Evolutionary conservation across 164 flowering plant species (phyloP).

Genomic region (Macadamia integrifolia): DNA sequence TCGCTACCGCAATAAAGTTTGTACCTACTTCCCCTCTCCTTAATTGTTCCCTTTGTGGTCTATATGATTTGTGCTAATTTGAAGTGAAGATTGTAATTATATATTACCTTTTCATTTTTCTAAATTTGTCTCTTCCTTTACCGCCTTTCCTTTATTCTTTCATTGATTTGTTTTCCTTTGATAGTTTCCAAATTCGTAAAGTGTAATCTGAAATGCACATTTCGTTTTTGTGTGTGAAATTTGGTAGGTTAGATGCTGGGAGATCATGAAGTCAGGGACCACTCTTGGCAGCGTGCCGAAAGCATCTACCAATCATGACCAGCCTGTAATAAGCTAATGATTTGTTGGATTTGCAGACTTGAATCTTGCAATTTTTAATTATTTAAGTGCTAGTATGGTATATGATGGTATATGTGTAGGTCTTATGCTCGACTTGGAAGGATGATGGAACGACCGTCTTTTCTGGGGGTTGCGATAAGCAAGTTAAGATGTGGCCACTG

Average conservation of each 20-base stretch:
- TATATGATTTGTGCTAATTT: too few species aligned
- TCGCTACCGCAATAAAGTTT: too few species aligned
- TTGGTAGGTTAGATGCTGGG: conserved; percentile 92
- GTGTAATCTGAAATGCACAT: too few species aligned
- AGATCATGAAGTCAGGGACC: conserved; percentile 43
- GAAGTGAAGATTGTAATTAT: too few species aligned
- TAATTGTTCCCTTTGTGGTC: neutral
- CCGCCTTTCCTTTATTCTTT: too few species aligned
- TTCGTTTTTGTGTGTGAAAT: neutral
- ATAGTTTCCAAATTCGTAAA: too few species aligned
- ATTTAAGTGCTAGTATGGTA: neutral
- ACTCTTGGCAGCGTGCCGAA: conserved; percentile 53
- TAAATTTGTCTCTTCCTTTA: too few species aligned
- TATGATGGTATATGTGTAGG: conserved; percentile 33
- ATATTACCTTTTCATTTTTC: too few species aligned
- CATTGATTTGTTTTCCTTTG: too few species aligned
- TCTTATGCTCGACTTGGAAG: conserved; percentile 94
- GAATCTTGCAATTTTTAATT: neutral
- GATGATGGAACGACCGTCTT: conserved; percentile 97
- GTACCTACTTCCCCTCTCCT: neutral
- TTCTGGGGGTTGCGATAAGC: conserved; percentile 98
- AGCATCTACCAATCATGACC: conserved; percentile 81
- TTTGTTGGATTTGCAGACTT: neutral
- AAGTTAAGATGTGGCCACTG: conserved; percentile 96
- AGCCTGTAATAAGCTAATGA: conserved; percentile 52